Percentiles rank a stretch among this genome's conserved stretches.
phyloP scores from a whole-genome alignment of 805 yeast species.

The Wickerhamiella parazyma region DNA sequence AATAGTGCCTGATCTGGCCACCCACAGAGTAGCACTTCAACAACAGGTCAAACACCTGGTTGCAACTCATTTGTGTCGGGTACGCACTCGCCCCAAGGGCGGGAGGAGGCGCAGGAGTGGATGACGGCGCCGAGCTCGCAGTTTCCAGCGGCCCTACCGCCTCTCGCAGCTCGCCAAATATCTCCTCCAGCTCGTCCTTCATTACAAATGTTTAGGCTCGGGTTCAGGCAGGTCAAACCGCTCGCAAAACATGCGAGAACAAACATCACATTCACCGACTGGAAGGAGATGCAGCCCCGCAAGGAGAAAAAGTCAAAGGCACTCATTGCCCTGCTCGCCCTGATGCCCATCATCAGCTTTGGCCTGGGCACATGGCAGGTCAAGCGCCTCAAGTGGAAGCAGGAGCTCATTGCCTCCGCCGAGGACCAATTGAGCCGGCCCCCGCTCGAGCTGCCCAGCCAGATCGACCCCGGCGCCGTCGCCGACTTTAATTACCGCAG shows the following conservation, averaged over 20 bases:
- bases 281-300: slow-evolving; percentile 60
- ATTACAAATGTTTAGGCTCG: neutral
- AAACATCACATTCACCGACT: slow-evolving; percentile 36
- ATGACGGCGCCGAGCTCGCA: no score
- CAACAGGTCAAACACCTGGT: slow-evolving; percentile 77
- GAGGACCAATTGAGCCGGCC: slow-evolving; percentile 69
- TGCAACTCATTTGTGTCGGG: slow-evolving; percentile 47
- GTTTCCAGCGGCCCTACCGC: slow-evolving; percentile 18
- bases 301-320: slow-evolving; percentile 29
- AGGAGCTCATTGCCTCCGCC: slow-evolving; percentile 61
- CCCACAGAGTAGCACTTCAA: slow-evolving; percentile 80
- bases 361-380: slow-evolving; percentile 91
- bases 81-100: slow-evolving; percentile 17
- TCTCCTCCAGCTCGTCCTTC: slow-evolving; percentile 12
- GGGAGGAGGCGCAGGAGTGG: no score
- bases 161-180: slow-evolving; percentile 16
- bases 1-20: slow-evolving; percentile 74
- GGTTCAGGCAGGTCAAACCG: neutral
- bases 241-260: neutral
- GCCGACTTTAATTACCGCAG: slow-evolving; percentile 70
- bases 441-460: slow-evolving; percentile 54
- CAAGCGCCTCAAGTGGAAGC: slow-evolving; percentile 75
- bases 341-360: slow-evolving; percentile 81
- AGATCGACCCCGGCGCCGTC: slow-evolving; percentile 44
- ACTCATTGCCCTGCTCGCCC: slow-evolving; percentile 32